phyloP scores from a whole-genome alignment of 179 eudicot species.

The Actinidia chinensis region DNA sequence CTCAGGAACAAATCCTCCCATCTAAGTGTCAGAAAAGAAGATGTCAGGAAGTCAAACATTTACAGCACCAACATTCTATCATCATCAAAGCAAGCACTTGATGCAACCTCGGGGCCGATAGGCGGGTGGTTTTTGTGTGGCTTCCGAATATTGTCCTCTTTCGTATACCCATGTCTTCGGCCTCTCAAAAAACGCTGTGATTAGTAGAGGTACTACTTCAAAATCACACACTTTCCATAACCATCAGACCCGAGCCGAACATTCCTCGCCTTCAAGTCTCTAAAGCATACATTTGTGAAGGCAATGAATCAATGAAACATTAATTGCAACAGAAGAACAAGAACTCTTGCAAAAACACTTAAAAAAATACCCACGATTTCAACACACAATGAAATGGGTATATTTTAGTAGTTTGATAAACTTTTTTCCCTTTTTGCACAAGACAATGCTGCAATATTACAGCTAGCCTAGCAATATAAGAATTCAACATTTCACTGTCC shows the following conservation, averaged over 20 bases:
- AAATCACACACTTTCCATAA: slow-evolving; percentile 94
- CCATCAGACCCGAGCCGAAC: slow-evolving; percentile 89
- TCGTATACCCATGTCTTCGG: slow-evolving; percentile 99
- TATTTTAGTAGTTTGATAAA: not conserved
- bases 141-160: slow-evolving; percentile 96
- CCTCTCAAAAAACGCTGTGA: slow-evolving; percentile 89
- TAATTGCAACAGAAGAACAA: slow-evolving; percentile 10
- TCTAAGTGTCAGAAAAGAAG: slow-evolving; percentile 54
- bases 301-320: not conserved
- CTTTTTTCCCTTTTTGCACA: not conserved
- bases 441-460: not conserved
- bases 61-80: slow-evolving; percentile 10
- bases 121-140: slow-evolving; percentile 98
- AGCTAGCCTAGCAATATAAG: not conserved
- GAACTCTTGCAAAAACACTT: not conserved
- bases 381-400: not conserved
- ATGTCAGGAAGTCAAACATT: slow-evolving; percentile 32
- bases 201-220: slow-evolving; percentile 93
- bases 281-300: slow-evolving; percentile 25
- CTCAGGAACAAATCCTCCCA: slow-evolving; percentile 92
- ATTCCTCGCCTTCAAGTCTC: slow-evolving; percentile 98
- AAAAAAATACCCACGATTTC: too few relatives aligned
- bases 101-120: slow-evolving; percentile 94
- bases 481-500: not conserved
- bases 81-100: slow-evolving; percentile 18